phyloP scores from a whole-genome alignment of 1,284 basidiomycete species.

The Microbotryum violaceum region DNA sequence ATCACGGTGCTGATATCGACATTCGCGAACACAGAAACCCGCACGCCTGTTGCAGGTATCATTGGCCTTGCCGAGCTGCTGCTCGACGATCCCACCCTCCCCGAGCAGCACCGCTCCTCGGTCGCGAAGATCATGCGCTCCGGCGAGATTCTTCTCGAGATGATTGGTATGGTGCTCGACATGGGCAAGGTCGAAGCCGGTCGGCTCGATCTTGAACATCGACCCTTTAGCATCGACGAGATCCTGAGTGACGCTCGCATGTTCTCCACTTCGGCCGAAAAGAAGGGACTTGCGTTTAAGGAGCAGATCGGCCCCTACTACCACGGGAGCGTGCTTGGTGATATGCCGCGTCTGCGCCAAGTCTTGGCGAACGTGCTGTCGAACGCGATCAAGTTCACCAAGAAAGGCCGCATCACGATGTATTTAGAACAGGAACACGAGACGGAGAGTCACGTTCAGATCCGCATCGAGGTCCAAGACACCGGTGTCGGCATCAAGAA shows the following conservation, averaged over 20 bases:
- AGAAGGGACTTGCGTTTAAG: conserved; percentile 39
- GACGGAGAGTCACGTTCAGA: conserved; percentile 32
- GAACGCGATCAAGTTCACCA: conserved; percentile 43
- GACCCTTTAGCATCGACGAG: conserved; percentile 39
- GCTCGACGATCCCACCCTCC: conserved; percentile 23
- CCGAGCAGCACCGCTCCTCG: conserved; percentile 10
- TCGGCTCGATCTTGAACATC: conserved; percentile 40
- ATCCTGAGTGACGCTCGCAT: conserved; percentile 39
- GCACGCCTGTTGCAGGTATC: conserved; percentile 23
- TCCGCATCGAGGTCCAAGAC: conserved; percentile 39
- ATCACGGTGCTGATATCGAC: background rate
- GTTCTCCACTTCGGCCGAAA: conserved; percentile 39
- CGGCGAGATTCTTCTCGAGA: conserved; percentile 31
- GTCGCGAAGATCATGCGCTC: conserved; percentile 30
- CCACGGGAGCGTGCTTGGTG: conserved; percentile 29
- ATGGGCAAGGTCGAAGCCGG: conserved; percentile 42
- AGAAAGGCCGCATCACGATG: conserved; percentile 38
- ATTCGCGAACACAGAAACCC: conserved; percentile 5
- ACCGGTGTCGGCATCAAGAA: conserved; percentile 41
- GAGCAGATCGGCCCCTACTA: conserved; percentile 30
- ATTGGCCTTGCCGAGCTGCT: conserved; percentile 32
- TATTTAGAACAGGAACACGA: conserved; percentile 35
- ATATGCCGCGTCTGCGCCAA: conserved; percentile 34
- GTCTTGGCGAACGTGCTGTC: conserved; percentile 29
- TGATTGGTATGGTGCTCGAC: conserved; percentile 36